Evolutionary conservation across 2,329 filamentous ascomycete species (phyloP).

Genomic region (Diplodia sapinea): DNA sequence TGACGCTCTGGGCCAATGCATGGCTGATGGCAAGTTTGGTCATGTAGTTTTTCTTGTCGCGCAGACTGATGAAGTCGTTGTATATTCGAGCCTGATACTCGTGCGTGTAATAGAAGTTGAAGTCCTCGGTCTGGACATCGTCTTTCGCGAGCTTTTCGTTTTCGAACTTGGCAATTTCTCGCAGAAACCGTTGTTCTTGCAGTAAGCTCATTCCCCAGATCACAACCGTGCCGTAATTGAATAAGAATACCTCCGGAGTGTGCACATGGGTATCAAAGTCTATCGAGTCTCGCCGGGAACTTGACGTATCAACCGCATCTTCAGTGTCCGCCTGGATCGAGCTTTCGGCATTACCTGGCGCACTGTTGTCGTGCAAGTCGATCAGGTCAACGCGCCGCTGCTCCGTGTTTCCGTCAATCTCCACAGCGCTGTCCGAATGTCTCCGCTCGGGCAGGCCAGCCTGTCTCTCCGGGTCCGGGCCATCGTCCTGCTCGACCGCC

Average conservation of each 20-base stretch:
- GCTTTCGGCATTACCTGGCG: constrained; percentile 39
- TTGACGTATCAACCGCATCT: constrained; percentile 34
- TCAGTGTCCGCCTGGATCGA: constrained; percentile 37
- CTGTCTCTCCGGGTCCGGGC: constrained; percentile 23
- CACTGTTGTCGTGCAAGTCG: constrained; percentile 58
- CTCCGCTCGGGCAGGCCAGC: constrained; percentile 65
- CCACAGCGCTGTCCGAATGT: constrained; percentile 74
- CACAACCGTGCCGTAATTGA: constrained; percentile 96
- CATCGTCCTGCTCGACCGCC: not conserved
- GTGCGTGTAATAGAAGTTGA: constrained; percentile 99
- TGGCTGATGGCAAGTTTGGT: constrained; percentile 96
- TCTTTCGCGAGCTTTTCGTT: constrained; percentile 85
- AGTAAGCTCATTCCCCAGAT: constrained; percentile 97
- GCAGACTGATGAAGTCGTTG: constrained; percentile 96
- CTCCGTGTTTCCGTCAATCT: constrained; percentile 66
- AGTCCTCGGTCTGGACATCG: constrained; percentile 93
- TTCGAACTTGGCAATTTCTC: constrained; percentile 94
- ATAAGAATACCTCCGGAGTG: constrained; percentile 92
- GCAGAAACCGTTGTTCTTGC: constrained; percentile 88
- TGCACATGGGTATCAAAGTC: constrained; percentile 89
- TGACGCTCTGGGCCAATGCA: constrained; percentile 92
- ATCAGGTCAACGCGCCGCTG: constrained; percentile 66
- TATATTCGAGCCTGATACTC: constrained; percentile 99
- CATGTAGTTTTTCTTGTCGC: constrained; percentile 97
- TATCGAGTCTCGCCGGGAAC: constrained; percentile 42